Percentiles rank a stretch among this genome's conserved stretches.
phyloP scores from a whole-genome alignment of 2,329 filamentous ascomycete species.

The Coleophoma eucalyptorum region DNA sequence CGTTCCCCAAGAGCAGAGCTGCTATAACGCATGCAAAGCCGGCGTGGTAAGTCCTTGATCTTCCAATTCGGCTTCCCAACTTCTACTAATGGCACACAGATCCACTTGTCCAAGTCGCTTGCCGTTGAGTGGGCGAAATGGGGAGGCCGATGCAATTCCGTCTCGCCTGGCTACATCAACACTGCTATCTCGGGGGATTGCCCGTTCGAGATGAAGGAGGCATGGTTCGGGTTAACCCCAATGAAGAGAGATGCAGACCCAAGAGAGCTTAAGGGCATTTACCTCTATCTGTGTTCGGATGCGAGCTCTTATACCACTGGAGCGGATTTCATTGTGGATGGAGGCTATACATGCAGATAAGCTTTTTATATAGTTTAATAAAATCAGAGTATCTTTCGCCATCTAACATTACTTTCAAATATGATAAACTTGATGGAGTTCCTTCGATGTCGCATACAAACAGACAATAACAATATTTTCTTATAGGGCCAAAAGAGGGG shows the following conservation, averaged over 20 bases:
- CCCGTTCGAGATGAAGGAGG: conserved; percentile 71
- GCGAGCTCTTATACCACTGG: conserved; percentile 71
- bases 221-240: conserved; percentile 68
- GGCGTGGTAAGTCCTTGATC: conserved; percentile 42
- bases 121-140: conserved; percentile 79
- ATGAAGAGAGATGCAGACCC: conserved; percentile 66
- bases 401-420: no score
- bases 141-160: conserved; percentile 70
- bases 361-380: neutral
- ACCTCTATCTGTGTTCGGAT: conserved; percentile 68
- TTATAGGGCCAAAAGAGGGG: no score
- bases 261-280: conserved; percentile 71
- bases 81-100: conserved; percentile 15
- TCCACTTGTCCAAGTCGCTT: conserved; percentile 72
- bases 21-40: conserved; percentile 81
- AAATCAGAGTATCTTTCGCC: no score
- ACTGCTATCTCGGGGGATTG: conserved; percentile 73
- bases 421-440: no score
- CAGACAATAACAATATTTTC: no score
- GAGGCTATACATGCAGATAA: conserved; percentile 63
- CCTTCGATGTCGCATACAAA: no score
- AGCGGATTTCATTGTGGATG: conserved; percentile 67
- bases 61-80: neutral
- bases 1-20: conserved; percentile 74
- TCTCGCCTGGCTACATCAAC: conserved; percentile 83